Evolutionary conservation across 2,329 filamentous ascomycete genomes (phyloP), one percentile per base, ranked within the genome.

Genomic region (Penicillium griseofulvum): DNA sequence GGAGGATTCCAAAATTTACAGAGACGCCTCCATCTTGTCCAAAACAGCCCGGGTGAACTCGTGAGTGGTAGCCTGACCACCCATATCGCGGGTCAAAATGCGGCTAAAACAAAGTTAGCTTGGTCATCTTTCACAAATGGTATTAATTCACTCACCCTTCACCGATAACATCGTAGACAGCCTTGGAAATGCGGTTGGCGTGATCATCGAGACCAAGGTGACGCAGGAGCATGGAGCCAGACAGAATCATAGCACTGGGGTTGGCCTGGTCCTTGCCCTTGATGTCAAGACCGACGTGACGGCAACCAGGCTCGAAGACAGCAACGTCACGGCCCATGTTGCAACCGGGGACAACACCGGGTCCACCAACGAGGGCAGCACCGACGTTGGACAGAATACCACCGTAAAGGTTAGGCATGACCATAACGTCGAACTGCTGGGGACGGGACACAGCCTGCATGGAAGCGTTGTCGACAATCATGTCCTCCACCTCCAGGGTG

Each of bases 201-300:
- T 99, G 94, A 76, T 97, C 91, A 73, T 99, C 93, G 49, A 99
- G 88, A 67, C 94, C 94, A 65, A 99, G 85, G 81, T 99, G 94
- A 74, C 94, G 89, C 75, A 99, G 85, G 69, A 99, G 88, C 94
- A 99, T 99, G 74, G 91, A 90, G 64, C 91, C 91, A 57, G 91
- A 96, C 62, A 99, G 88, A 66, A 99, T 85, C 81, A 99, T 83
- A 63, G 94, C 94, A 54, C 91, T 97, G 51, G 94, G 94, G 85
- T 99, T 99, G 65, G 94, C 94, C 82, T 97, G 91, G 79, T 97
- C 92, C 84, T 97, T 97, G 82, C 94, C 94, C 87, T 97, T 92
- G 81, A 99, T 99, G 77, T 99, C 94, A 47, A 99, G 88, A 79
- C 94, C 94, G 74, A 99, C 94, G 84, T 99, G 94, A 80, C 94